Evolutionary conservation across 192 early-diverging fungal genomes (phyloP).

Genomic region (Spizellomyces punctatus): DNA sequence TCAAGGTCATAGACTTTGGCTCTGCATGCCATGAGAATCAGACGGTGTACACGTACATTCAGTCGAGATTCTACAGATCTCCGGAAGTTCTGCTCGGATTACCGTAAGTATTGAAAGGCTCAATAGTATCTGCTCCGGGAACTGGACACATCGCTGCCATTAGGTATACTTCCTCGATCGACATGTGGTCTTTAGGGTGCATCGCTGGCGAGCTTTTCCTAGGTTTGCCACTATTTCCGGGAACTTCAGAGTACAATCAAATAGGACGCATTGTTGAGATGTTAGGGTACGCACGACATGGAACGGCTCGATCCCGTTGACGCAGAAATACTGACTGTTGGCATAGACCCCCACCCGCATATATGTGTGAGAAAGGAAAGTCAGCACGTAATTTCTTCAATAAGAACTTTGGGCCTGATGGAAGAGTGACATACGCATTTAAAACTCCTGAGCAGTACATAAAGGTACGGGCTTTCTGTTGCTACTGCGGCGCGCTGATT

Average conservation of each 20-base stretch:
- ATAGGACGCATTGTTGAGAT: conserved; percentile 91
- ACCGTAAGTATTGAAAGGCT: conserved; percentile 60
- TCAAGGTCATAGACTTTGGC: conserved; percentile 99
- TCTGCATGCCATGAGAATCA: conserved; percentile 94
- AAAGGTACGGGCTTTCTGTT: conserved; percentile 31
- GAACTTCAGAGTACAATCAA: conserved; percentile 96
- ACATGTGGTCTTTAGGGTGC: conserved; percentile 99
- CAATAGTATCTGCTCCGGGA: not conserved
- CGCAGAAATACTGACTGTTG: not conserved
- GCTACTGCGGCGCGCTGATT: not conserved
- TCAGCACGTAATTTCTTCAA: conserved; percentile 86
- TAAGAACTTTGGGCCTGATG: conserved; percentile 50
- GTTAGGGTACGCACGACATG: conserved; percentile 68
- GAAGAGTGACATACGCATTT: conserved; percentile 61
- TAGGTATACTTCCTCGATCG: conserved; percentile 81
- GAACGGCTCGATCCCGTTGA: too few species aligned
- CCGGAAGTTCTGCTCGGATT: conserved; percentile 95
- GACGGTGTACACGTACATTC: conserved; percentile 97
- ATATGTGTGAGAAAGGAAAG: conserved; percentile 95
- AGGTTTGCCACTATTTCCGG: conserved; percentile 94
- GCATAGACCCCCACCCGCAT: conserved; percentile 74
- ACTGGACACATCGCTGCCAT: conserved; percentile 68
- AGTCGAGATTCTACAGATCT: conserved; percentile 95
- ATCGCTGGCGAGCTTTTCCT: conserved; percentile 96
- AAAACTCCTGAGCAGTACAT: conserved; percentile 84